Evolutionary conservation across 1,284 basidiomycete genomes (phyloP), one percentile per base, ranked within the genome.

Genomic region (Sanghuangporus weigelae): DNA sequence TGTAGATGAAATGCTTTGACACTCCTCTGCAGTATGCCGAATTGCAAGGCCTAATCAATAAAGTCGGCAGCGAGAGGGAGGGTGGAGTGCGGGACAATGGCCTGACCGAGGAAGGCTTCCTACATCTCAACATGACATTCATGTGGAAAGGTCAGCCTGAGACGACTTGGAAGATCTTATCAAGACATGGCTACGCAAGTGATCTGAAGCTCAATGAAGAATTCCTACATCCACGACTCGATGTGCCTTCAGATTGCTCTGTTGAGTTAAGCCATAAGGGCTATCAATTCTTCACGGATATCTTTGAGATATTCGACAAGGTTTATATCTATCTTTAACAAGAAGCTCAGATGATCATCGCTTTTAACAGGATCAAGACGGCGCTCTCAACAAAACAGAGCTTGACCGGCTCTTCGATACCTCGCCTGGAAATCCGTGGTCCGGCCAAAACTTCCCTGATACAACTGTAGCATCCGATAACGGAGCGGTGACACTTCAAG

Each of bases 251-350:
- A 57, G 96, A 98, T 73, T 98, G 94, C 74, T 95, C 94, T 0
- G 96, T 97, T 7, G 97, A 99, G 77, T 81, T 99, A 39, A 93
- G 90, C 70, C 95, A 92, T 3, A 79, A 91, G 42, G 96, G 96
- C 3, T 97, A 98, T 75, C 92, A 96, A 71, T 99, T 98, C 79
- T 90, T 99, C 69, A 98, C 96, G 0, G 96, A 98, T 69, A 88
- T 98, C 49, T 99, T 99, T 72, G 93, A 98, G 75, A 90, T 89
- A 14, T 97, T 95, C 74, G 96, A 99, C 79, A 95, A 97, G 81
- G 92, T 89, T 59, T 40, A 73, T 63, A 38, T 46, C 54, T 42
- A n/a, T 35, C 36, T 12, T 42, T 59, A 59, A 50, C 42, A 46
- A 35, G 14, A 8, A 7, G 26, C 49, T 42, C 49, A n/a, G 59